Evolutionary conservation across 1,284 basidiomycete genomes (phyloP), one percentile per base, ranked within the genome.

Genomic region (Ganoderma sinense): DNA sequence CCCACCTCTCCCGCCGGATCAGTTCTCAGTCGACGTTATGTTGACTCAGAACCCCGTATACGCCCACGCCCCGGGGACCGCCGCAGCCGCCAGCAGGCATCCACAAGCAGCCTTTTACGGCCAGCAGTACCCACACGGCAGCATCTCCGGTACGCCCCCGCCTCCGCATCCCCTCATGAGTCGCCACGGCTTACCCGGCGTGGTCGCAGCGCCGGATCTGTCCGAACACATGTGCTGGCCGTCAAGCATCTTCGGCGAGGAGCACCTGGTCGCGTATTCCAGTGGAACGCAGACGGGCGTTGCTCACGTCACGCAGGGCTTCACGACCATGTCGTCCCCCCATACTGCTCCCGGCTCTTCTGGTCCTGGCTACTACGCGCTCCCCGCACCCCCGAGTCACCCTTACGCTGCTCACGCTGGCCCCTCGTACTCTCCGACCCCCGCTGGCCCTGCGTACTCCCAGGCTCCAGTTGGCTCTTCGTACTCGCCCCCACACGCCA

Each of bases 141-240:
- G 59, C 39, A 41, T 61, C n/a, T 61, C 59, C 59, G 59, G 59
- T 61, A 61, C 59, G 59, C 39, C 16, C 23, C 26, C 14, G 5
- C 59, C 39, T 10, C 59, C n/a, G 10, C 39, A 61, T 8, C 39
- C 59, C 20, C 39, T 61, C 39, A 41, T 61, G 59, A 26, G 23
- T 23, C 59, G 23, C 4, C 56, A 29, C 23, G 59, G 36, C 59
- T 61, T 41, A 61, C 59, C 39, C n/a, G 39, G 33, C 1, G 56
- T 10, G 33, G 59, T 39, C 13, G 23, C 59, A 61, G 59, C 59
- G 40, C 59, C 59, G 2, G 39, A 61, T 23, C 11, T 61, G 59
- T 14, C 56, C 2, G 33, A 39, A 2, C 18, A 7, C 11, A 26
- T 61, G 39, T 41, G 16, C 39, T 61, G 36, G 36, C 59, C 59